Conservation (phyloP, 805 yeast species). For the Pichia heedii region DNA sequence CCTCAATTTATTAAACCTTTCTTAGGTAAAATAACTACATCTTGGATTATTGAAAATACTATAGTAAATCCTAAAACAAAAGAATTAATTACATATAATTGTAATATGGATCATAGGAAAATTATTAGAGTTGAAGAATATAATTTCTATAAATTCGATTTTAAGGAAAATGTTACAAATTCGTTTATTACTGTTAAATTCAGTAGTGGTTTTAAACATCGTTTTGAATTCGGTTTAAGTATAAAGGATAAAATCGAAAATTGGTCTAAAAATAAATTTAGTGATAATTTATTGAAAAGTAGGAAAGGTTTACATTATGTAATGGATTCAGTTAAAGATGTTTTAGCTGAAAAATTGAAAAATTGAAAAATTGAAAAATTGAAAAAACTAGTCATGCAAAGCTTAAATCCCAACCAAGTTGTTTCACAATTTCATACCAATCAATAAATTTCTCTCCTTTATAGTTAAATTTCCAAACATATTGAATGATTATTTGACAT, state of each 20-base stretch:
- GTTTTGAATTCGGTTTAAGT: conserved; percentile 31
- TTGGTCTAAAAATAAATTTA: conserved; percentile 69
- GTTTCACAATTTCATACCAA: conserved; percentile 61
- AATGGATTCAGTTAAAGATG: conserved; percentile 40
- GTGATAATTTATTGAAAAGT: conserved; percentile 56
- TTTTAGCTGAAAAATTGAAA: conserved; percentile 8
- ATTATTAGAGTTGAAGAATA: conserved; percentile 74
- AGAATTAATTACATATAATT: conserved; percentile 58
- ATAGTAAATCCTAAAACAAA: conserved; percentile 53
- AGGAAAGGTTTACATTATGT: conserved; percentile 70
- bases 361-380: not conserved
- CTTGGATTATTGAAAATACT: conserved; percentile 77
- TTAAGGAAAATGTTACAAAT: conserved; percentile 28
- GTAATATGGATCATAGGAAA: conserved; percentile 76
- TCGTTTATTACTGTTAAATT: conserved; percentile 52
- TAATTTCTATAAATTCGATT: conserved; percentile 41
- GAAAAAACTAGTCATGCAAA: conserved; percentile 39
- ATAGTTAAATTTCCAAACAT: conserved; percentile 39
- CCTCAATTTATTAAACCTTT: conserved; percentile 76
- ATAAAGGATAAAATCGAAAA: conserved; percentile 68
- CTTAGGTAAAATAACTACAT: conserved; percentile 56
- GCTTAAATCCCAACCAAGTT: conserved; percentile 69
- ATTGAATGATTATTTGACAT: conserved; percentile 35
- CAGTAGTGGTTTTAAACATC: conserved; percentile 50
- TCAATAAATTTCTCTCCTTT: conserved; percentile 56